These are phyloP conservation scores for Lachancea lanzarotensis DNA, from an alignment of 805 yeast genomes.

Conservation along the genomic window DNA sequence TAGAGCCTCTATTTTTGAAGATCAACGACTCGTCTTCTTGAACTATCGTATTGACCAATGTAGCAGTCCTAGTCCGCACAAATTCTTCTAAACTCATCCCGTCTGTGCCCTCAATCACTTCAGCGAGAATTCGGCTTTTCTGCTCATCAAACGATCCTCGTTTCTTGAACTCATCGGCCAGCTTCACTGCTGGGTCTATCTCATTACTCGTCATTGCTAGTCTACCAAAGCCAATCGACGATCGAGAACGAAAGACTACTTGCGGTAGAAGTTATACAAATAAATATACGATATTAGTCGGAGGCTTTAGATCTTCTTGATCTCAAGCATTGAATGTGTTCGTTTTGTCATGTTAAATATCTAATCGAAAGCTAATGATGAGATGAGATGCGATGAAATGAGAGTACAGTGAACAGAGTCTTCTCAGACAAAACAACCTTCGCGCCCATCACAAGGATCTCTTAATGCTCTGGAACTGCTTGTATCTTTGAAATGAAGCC, in stretches of 20 bases:
- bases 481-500: too few species aligned
- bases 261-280: too few species aligned
- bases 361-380: not conserved
- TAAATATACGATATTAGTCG: too few species aligned
- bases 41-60: conserved; percentile 25
- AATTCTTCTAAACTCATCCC: conserved; percentile 12
- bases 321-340: not conserved
- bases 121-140: conserved; percentile 23
- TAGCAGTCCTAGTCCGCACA: conserved; percentile 18
- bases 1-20: conserved; percentile 31
- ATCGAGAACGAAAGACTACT: too few species aligned
- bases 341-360: not conserved
- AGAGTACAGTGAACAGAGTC: too few species aligned
- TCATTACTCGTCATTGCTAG: not conserved
- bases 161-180: conserved; percentile 28
- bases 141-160: conserved; percentile 30
- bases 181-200: conserved; percentile 21
- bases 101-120: conserved; percentile 3
- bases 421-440: not conserved
- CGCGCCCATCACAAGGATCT: not conserved
- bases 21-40: conserved; percentile 26
- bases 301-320: not conserved
- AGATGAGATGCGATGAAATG: not conserved
- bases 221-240: not conserved
- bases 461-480: not conserved